phyloP scores from a whole-genome alignment of 2,329 filamentous ascomycete genomes.

The Trichoderma koningiopsis region DNA sequence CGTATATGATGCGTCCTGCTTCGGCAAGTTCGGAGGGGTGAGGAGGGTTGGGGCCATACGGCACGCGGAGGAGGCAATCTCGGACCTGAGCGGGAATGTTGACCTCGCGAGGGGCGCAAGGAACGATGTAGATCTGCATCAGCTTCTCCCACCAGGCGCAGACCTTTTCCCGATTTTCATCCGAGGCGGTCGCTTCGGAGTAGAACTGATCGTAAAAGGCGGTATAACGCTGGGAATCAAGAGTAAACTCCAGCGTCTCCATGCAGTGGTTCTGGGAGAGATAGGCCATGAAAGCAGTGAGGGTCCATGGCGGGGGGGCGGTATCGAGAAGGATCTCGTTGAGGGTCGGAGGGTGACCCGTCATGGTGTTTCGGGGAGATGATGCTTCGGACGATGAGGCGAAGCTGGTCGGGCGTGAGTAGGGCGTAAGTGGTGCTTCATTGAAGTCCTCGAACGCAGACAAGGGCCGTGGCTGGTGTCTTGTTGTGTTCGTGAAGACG shows the following conservation, averaged over 20 bases:
- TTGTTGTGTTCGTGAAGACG: constrained; percentile 47
- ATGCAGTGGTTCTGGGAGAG: constrained; percentile 96
- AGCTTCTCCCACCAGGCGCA: constrained; percentile 84
- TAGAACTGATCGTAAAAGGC: constrained; percentile 54
- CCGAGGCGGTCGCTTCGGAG: constrained; percentile 41
- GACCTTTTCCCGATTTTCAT: constrained; percentile 63
- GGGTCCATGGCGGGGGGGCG: constrained; percentile 84
- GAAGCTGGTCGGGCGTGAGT: constrained; percentile 54
- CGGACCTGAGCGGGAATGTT: constrained; percentile 87
- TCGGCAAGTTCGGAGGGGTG: constrained; percentile 75
- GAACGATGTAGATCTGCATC: constrained; percentile 85
- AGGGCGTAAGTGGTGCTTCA: constrained; percentile 44
- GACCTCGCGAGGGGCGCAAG: constrained; percentile 82
- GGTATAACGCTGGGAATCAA: constrained; percentile 86
- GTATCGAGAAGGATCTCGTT: constrained; percentile 86
- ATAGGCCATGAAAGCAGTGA: constrained; percentile 93
- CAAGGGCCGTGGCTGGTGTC: constrained; percentile 48
- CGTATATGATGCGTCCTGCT: constrained; percentile 85
- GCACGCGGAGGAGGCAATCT: constrained; percentile 69
- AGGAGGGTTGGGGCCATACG: constrained; percentile 63
- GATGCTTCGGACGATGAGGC: constrained; percentile 48
- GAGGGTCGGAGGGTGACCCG: constrained; percentile 63
- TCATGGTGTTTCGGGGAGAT: constrained; percentile 39
- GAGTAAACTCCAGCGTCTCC: constrained; percentile 94
- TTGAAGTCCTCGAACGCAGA: constrained; percentile 51